Base-by-base conservation (phyloP, 768 basidiomycete genomes). In the Tulasnella calospora region DNA sequence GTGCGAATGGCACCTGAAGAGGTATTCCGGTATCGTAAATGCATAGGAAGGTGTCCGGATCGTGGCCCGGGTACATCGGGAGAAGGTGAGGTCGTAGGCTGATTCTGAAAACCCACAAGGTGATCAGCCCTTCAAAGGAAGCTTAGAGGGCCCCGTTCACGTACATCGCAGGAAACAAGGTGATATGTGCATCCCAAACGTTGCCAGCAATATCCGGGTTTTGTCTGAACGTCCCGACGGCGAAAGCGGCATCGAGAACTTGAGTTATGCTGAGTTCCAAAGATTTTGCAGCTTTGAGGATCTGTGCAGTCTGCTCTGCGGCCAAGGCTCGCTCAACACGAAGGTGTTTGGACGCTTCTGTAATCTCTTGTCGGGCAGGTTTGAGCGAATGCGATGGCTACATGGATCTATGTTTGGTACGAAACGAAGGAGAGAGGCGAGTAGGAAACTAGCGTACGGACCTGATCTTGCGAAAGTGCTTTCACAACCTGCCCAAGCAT, bases 321-420 rank as follows among this genome's bases (percentile, higher is more conserved):
- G 3, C 23, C 27, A 76, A 17, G 4, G 15, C 35, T 41, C 55
- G 44, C 19, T 55, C 33, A 17, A 47, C 55, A 13, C 33, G 40
- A 23, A 76, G n/a, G n/a, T 30, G 47, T 23, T 69, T 55, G 27
- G 41, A 40, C 6, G n/a, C 17, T 19, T 38, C 57, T 3, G 55
- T 76, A n/a, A 70, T 76, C 17, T 76, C 75, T 67, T 55, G 75
- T 3, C 75, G 75, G 33, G 47, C 33, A 35, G 75, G 75, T 55
- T 67, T 76, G 17, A 76, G 61, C 17, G 75, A 76, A 67, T 76
- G 75, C 9, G 75, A 27, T 30, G 61, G 47, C 75, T 76, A 27
- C 33, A 46, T 38, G 36, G 12, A 38, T 10, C 36, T 15, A 9
- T n/a, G 75, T 36, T 12, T 9, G 30, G 33, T 35, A 35, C 15